Conservation (phyloP, 2,329 filamentous ascomycete genomes). For the Eutypa lata region DNA sequence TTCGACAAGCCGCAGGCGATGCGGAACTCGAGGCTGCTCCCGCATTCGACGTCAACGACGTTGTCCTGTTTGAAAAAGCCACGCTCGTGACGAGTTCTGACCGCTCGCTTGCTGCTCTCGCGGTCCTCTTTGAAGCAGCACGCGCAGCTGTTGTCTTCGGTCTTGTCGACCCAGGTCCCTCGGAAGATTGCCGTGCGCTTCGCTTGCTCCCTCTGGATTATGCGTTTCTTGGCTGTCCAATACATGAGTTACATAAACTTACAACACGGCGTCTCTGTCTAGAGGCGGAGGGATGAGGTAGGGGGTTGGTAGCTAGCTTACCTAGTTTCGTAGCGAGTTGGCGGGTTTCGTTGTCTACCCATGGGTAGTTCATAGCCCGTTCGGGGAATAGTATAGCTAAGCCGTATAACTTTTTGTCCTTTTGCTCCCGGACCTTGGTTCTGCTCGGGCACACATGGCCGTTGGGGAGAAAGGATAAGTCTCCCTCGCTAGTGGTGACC, state of each 20-base stretch:
- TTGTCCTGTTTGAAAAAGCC: background rate
- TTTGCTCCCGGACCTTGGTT: conserved; percentile 23
- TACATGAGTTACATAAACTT: conserved; percentile 1
- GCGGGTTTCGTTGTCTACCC: conserved; percentile 40
- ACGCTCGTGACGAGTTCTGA: background rate
- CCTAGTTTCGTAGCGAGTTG: conserved; percentile 35
- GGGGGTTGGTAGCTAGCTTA: conserved; percentile 26
- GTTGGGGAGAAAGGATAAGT: conserved; percentile 20
- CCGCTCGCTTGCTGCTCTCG: conserved; percentile 6
- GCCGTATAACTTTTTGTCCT: conserved; percentile 21
- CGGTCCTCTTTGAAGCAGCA: conserved; percentile 24
- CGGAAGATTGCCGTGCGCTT: conserved; percentile 11
- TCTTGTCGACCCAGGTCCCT: conserved; percentile 19
- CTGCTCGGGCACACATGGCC: conserved; percentile 19
- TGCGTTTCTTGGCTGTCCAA: conserved; percentile 15
- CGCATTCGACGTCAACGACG: background rate
- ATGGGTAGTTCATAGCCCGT: conserved; percentile 41
- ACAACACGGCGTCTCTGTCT: background rate
- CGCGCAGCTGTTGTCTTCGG: conserved; percentile 15
- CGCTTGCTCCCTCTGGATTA: conserved; percentile 12
- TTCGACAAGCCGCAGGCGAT: no score
- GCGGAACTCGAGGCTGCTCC: background rate
- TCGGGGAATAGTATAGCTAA: conserved; percentile 43
- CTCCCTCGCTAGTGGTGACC: conserved; percentile 11
- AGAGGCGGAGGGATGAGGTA: background rate